Evolutionary conservation across 371 early-diverging fungal species (phyloP).

Genomic region (Catenaria anguillulae): DNA sequence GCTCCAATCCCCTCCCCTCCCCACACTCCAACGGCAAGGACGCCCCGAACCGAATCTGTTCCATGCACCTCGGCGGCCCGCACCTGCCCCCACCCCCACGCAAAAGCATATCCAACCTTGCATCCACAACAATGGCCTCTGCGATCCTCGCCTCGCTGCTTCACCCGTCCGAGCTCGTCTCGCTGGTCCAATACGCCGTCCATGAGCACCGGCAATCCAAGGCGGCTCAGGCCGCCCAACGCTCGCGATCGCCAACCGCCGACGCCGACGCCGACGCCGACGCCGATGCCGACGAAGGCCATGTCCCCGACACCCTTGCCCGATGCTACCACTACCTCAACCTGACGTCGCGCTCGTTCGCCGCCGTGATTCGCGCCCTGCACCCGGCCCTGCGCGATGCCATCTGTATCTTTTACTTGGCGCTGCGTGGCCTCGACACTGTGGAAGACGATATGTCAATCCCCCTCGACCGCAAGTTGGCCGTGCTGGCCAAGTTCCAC

Average conservation of each 20-base stretch:
- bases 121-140: slow-evolving; percentile 4
- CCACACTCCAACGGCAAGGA: too few relatives aligned
- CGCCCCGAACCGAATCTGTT: too few relatives aligned
- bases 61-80: too few relatives aligned
- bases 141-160: slow-evolving; percentile 46
- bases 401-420: slow-evolving; percentile 68
- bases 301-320: slow-evolving; percentile 14
- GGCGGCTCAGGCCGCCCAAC: neutral
- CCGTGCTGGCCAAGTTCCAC: slow-evolving; percentile 63
- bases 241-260: neutral
- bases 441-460: slow-evolving; percentile 97
- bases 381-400: slow-evolving; percentile 72
- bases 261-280: neutral
- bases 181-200: slow-evolving; percentile 61
- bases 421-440: slow-evolving; percentile 90
- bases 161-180: slow-evolving; percentile 72
- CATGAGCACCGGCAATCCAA: slow-evolving; percentile 26
- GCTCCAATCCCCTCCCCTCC: too few relatives aligned
- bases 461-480: slow-evolving; percentile 51
- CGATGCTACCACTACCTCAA: slow-evolving; percentile 80
- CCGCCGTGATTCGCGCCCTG: slow-evolving; percentile 85
- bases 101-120: too few relatives aligned
- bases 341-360: slow-evolving; percentile 87
- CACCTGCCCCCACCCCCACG: too few relatives aligned
- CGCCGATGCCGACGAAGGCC: neutral